Conservation (phyloP, 176 grass and related monocot genomes). For the Oryza glumipatula region DNA sequence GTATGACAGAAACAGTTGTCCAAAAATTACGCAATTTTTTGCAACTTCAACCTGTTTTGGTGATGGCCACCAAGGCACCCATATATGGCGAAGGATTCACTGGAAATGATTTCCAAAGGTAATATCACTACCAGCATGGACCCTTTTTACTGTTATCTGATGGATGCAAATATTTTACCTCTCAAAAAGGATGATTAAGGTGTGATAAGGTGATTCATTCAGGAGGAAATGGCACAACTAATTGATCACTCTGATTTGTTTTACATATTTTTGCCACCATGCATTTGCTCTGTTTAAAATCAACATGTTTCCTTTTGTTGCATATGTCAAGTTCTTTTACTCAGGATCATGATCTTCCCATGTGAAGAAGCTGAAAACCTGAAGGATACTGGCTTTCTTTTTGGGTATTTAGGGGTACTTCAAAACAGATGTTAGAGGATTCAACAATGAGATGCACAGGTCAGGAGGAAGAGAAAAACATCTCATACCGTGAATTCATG, state of each 20-base stretch:
- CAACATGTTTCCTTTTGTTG: not conserved
- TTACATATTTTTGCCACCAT: not conserved
- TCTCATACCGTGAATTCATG: constrained; percentile 72
- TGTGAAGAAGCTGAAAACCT: not conserved
- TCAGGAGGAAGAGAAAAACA: constrained; percentile 44
- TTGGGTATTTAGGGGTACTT: constrained; percentile 47
- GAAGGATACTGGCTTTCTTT: constrained; percentile 6
- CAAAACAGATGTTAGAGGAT: constrained; percentile 39
- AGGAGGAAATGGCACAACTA: not conserved
- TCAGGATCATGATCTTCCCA: not conserved
- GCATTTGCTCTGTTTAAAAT: constrained; percentile 24
- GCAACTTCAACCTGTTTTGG: constrained; percentile 73
- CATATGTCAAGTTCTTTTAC: not conserved
- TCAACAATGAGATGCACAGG: constrained; percentile 39
- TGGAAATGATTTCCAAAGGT: constrained; percentile 68
- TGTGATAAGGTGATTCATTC: not conserved
- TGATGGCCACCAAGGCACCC: constrained; percentile 77
- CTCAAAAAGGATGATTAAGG: not conserved
- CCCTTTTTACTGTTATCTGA: not conserved
- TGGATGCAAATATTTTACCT: not conserved
- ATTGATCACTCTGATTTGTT: not conserved
- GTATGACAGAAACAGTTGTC: constrained; percentile 64
- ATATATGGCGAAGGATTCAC: constrained; percentile 57
- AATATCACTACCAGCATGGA: constrained; percentile 23
- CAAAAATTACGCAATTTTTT: constrained; percentile 70